Conservation (phyloP, 257 asterid genomes). For the Solanum gandarillasii region DNA sequence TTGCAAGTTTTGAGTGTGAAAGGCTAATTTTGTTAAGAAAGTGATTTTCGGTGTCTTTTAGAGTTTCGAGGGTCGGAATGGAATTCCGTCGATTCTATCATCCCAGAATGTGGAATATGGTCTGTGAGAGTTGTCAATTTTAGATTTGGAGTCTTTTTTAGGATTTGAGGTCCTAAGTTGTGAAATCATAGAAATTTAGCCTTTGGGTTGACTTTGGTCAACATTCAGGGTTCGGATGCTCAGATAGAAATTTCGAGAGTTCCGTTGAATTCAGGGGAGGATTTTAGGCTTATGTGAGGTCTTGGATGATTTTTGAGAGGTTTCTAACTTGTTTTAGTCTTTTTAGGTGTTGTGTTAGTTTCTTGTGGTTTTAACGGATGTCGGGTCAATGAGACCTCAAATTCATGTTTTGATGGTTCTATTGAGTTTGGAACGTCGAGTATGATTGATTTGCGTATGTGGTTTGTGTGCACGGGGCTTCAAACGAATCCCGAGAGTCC, state of each 20-base stretch:
- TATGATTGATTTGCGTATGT: not conserved
- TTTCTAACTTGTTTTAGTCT: not conserved
- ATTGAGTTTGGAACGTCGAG: not conserved
- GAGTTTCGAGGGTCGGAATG: not conserved
- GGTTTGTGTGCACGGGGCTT: not conserved
- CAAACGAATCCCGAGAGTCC: not conserved
- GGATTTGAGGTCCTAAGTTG: not conserved
- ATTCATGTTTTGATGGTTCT: not conserved
- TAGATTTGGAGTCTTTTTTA: not conserved
- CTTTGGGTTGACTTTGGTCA: not conserved
- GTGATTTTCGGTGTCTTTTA: not conserved
- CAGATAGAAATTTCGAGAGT: not conserved
- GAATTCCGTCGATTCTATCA: not conserved
- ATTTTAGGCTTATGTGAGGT: not conserved
- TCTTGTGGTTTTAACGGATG: not conserved
- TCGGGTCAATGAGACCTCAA: not conserved
- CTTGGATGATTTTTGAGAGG: not conserved
- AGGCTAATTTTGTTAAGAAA: not conserved
- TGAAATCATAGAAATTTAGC: too few species aligned
- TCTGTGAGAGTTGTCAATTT: not conserved
- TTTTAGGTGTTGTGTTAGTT: not conserved
- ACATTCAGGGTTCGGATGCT: not conserved
- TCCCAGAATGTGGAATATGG: not conserved
- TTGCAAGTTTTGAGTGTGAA: not conserved
- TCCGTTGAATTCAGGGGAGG: not conserved